Evolutionary conservation across 1,139 yeast genomes (phyloP).

Genomic region (Pichia terricola): DNA sequence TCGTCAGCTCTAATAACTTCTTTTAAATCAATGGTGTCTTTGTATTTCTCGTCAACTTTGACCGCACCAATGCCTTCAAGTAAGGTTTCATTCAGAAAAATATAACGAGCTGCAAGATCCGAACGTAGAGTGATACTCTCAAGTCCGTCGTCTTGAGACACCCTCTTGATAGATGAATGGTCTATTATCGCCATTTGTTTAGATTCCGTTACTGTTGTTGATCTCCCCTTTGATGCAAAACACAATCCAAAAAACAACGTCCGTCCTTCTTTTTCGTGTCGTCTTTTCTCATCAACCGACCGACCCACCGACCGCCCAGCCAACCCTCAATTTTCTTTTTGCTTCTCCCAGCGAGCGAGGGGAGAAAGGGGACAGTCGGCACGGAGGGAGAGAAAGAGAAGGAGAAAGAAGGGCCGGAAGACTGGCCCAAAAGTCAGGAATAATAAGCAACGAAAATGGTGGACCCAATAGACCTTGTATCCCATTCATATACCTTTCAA

Average conservation of each 20-base stretch:
- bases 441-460: not conserved
- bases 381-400: not conserved
- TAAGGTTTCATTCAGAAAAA: conserved; percentile 23
- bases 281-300: not conserved
- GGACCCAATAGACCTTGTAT: conserved; percentile 22
- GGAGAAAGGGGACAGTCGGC: not conserved
- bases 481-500: conserved; percentile 19
- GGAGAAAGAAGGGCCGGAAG: not conserved
- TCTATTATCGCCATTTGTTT: conserved; percentile 11
- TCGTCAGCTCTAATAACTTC: conserved; percentile 14
- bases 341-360: no score
- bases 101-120: conserved; percentile 24
- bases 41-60: conserved; percentile 5
- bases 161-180: conserved; percentile 18
- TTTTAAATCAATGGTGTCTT: conserved; percentile 14
- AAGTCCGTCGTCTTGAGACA: conserved; percentile 16
- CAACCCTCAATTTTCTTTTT: no score
- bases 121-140: conserved; percentile 24
- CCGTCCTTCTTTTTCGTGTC: no score
- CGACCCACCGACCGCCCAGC: no score
- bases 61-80: conserved; percentile 16
- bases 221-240: no score
- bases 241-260: no score
- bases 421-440: not conserved
- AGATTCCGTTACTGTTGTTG: no score